A percentile compares a stretch with the other conserved stretches of the same genome.
Evolutionary conservation across 2,329 filamentous ascomycete genomes (phyloP).

Genomic region (Penicillium sp.): DNA sequence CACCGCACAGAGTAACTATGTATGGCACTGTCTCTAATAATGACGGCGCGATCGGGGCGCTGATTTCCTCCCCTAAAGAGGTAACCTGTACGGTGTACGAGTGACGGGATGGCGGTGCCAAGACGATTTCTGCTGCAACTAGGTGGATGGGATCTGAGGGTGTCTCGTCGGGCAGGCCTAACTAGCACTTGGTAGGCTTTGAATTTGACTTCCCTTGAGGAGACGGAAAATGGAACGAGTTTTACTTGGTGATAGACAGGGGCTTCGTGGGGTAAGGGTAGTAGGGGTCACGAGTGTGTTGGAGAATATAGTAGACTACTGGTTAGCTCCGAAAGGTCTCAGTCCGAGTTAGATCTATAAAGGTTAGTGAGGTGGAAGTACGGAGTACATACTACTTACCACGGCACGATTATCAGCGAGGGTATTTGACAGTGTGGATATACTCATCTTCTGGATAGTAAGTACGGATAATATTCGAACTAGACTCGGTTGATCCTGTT

Average conservation of each 20-base stretch:
- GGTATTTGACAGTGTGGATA: background rate
- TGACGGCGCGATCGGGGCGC: conserved; percentile 2
- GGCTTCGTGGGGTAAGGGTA: background rate
- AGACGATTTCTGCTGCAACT: conserved; percentile 3
- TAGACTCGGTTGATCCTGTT: too few relatives aligned
- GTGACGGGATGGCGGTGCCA: conserved; percentile 6
- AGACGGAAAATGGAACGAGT: too few relatives aligned
- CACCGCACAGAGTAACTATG: background rate
- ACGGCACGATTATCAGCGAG: background rate
- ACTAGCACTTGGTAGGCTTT: background rate
- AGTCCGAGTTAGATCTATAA: background rate
- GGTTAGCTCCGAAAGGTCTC: background rate
- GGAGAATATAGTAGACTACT: background rate
- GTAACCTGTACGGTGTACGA: conserved; percentile 9
- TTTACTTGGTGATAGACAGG: background rate
- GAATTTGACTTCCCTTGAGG: too few relatives aligned
- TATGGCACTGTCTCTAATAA: background rate
- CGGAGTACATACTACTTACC: background rate
- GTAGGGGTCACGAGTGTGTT: background rate
- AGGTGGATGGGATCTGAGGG: background rate
- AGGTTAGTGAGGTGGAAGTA: background rate
- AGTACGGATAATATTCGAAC: too few relatives aligned
- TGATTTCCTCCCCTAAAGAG: conserved; percentile 2
- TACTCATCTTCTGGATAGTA: background rate
- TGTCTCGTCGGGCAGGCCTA: background rate